These are phyloP conservation scores for Lactarius hatsudake DNA, from an alignment of 768 basidiomycete species.

Conservation along the genomic window DNA sequence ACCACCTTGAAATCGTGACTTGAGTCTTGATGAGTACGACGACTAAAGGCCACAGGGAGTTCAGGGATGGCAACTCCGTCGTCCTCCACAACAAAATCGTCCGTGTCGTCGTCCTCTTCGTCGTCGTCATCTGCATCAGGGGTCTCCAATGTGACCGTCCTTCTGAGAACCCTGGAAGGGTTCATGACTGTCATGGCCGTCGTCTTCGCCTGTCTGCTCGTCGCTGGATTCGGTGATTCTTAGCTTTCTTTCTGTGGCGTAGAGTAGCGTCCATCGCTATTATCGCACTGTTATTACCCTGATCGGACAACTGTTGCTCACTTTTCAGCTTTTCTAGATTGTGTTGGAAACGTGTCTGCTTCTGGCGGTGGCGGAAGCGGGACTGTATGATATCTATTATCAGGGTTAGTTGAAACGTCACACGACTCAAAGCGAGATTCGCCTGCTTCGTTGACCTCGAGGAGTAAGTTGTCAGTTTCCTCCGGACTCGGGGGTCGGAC, in stretches of 20 bases:
- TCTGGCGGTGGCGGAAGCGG: slow-evolving; percentile 61
- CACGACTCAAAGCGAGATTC: slow-evolving; percentile 30
- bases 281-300: not conserved
- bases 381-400: slow-evolving; percentile 56
- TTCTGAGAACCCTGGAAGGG: slow-evolving; percentile 30
- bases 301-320: slow-evolving; percentile 35
- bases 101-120: slow-evolving; percentile 35
- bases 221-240: slow-evolving; percentile 27
- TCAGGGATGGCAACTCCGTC: slow-evolving; percentile 38
- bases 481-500: slow-evolving; percentile 41
- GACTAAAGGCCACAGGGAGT: slow-evolving; percentile 78
- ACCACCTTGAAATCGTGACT: slow-evolving; percentile 82
- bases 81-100: slow-evolving; percentile 67
- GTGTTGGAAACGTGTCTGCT: slow-evolving; percentile 57
- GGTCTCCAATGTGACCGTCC: slow-evolving; percentile 37
- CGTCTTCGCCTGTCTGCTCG: slow-evolving; percentile 24
- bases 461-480: slow-evolving; percentile 45
- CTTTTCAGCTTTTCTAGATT: slow-evolving; percentile 67
- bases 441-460: slow-evolving; percentile 59
- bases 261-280: not conserved
- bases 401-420: slow-evolving; percentile 5
- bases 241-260: slow-evolving; percentile 10
- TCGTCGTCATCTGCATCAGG: slow-evolving; percentile 40
- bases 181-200: slow-evolving; percentile 30
- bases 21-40: slow-evolving; percentile 73